Evolutionary conservation across 1,139 yeast genomes (phyloP).

Genomic region (Eremothecium sinecaudum): DNA sequence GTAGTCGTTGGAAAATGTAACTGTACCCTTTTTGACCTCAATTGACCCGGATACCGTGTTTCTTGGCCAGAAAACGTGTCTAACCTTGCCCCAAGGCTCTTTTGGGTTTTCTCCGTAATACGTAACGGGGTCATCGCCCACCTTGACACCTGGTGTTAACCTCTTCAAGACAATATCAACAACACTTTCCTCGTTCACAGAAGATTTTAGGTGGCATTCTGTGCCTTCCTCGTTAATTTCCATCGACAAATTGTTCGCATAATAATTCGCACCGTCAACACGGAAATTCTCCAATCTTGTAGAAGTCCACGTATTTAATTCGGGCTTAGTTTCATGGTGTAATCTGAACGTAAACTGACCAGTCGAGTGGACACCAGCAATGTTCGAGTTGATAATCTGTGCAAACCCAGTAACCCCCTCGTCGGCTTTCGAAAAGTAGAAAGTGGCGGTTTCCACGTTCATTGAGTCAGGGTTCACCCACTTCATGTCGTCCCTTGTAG

Average conservation of each 20-base stretch:
- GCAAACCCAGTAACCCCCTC: conserved; percentile 75
- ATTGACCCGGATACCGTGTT: conserved; percentile 60
- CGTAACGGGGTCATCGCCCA: conserved; percentile 81
- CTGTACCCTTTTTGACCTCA: conserved; percentile 16
- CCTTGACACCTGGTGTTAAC: conserved; percentile 74
- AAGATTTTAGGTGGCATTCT: conserved; percentile 51
- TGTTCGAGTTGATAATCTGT: conserved; percentile 86
- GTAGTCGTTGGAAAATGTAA: conserved; percentile 36
- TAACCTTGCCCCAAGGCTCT: conserved; percentile 96
- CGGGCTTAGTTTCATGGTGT: conserved; percentile 36
- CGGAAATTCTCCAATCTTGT: conserved; percentile 77
- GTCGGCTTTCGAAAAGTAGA: conserved; percentile 62
- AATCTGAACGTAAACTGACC: conserved; percentile 91
- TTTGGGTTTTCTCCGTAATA: conserved; percentile 71
- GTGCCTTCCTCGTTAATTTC: conserved; percentile 49
- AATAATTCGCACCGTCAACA: conserved; percentile 69
- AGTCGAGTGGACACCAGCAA: conserved; percentile 81
- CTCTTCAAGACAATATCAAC: conserved; percentile 60
- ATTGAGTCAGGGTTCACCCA: conserved; percentile 74
- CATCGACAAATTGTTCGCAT: conserved; percentile 60
- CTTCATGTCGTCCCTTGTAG: conserved; percentile 54
- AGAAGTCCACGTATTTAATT: conserved; percentile 63
- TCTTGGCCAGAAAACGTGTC: conserved; percentile 95
- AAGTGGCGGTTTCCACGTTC: conserved; percentile 91
- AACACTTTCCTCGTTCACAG: conserved; percentile 59